Percentiles rank a stretch among this genome's conserved stretches.
Conservation (phyloP, 441 rosid species). For the Adansonia grandidieri region DNA sequence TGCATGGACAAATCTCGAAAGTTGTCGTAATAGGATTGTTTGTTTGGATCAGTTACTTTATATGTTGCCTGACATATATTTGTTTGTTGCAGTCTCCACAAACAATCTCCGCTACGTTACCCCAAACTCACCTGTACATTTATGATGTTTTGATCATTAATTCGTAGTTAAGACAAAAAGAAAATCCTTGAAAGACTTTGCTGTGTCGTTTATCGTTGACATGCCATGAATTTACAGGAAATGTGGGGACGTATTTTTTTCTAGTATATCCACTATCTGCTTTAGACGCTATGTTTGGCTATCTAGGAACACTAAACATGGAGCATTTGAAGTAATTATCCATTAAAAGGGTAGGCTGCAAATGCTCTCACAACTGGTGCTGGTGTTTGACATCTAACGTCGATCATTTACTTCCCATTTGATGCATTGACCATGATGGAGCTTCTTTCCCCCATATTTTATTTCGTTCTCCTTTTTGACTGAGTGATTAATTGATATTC, state of each 20-base stretch:
- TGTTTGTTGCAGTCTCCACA: not conserved
- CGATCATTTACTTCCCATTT: not conserved
- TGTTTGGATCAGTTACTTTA: not conserved
- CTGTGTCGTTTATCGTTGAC: not conserved
- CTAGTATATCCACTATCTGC: not conserved
- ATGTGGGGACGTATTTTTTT: not conserved
- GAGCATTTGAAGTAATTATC: not conserved
- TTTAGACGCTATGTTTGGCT: slow-evolving; percentile 18
- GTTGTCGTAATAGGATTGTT: not conserved
- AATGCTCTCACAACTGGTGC: not conserved
- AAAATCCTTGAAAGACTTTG: not conserved
- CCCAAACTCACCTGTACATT: not conserved
- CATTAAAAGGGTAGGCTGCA: not conserved
- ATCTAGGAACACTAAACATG: not conserved
- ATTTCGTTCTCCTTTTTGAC: not conserved
- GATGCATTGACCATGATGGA: not conserved
- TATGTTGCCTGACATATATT: not conserved
- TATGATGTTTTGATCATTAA: not conserved
- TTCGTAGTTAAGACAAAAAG: slow-evolving; percentile 2
- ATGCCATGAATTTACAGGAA: not conserved
- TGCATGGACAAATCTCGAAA: not conserved
- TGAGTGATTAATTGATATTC: slow-evolving; percentile 8
- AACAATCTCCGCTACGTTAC: not conserved
- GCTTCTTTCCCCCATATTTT: not conserved
- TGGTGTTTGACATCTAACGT: not conserved